Evolutionary conservation across 495 filamentous ascomycete species (phyloP).

Genomic region (Talaromyces thailandensis): DNA sequence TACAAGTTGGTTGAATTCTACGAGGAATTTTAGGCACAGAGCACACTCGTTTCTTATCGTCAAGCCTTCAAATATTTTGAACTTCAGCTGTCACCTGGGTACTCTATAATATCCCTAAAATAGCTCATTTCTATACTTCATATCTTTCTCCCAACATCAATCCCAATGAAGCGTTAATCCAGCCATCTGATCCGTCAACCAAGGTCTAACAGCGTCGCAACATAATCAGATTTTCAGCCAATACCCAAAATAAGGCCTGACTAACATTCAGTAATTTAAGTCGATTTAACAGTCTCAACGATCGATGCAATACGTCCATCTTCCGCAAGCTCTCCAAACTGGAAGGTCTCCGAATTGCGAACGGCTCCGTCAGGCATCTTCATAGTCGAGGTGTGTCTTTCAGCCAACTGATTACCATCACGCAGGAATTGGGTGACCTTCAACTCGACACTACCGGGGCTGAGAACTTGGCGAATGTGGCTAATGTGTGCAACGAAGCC

Average conservation of each 20-base stretch:
- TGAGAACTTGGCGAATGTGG: not conserved
- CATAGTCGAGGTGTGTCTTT: not conserved
- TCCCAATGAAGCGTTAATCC: too few relatives aligned
- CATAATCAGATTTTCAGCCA: not conserved
- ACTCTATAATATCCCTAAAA: too few relatives aligned
- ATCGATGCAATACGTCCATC: conserved; percentile 1
- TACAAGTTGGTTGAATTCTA: too few relatives aligned
- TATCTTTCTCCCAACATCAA: too few relatives aligned
- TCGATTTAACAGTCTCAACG: not conserved
- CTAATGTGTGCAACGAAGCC: conserved; percentile 1
- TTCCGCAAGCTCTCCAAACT: not conserved
- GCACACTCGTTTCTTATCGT: too few relatives aligned
- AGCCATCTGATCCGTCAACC: too few relatives aligned
- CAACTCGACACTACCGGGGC: not conserved
- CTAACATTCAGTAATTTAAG: not conserved
- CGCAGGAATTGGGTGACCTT: not conserved
- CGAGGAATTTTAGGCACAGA: too few relatives aligned
- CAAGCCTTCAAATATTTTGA: too few relatives aligned
- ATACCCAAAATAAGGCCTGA: not conserved
- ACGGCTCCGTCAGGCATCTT: conserved; percentile 1
- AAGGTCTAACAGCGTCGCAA: not conserved
- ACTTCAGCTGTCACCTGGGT: too few relatives aligned
- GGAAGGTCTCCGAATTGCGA: not conserved
- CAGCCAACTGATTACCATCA: conserved; percentile 1
- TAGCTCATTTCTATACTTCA: too few relatives aligned